Evolutionary conservation across 176 grass and related monocot species (phyloP).

Genomic region (Miscanthus lutarioriparius): DNA sequence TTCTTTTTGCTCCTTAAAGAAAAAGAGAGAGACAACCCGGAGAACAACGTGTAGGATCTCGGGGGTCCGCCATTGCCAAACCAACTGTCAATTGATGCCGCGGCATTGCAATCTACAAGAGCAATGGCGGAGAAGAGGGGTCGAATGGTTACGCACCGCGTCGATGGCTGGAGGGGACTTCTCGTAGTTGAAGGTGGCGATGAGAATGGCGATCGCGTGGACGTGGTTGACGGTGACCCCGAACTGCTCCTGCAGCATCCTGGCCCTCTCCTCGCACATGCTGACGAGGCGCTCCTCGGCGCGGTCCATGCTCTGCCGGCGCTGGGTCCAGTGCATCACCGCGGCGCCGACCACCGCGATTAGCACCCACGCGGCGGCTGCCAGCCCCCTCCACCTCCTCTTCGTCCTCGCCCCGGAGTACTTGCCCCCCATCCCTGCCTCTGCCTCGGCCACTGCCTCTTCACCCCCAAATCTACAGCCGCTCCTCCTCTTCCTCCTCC

Average conservation of each 20-base stretch:
- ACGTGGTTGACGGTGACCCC: slow-evolving; percentile 93
- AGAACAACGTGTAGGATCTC: slow-evolving; percentile 32
- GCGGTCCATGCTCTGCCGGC: slow-evolving; percentile 59
- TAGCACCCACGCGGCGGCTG: slow-evolving; percentile 38
- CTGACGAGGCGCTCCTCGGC: slow-evolving; percentile 69
- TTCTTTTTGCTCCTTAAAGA: neutral
- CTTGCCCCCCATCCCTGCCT: neutral
- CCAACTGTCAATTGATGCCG: neutral
- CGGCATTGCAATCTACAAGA: neutral
- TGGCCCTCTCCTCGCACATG: slow-evolving; percentile 95
- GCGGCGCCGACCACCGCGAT: slow-evolving; percentile 44
- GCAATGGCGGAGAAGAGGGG: neutral
- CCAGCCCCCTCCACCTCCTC: slow-evolving; percentile 29
- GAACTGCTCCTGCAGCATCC: slow-evolving; percentile 99
- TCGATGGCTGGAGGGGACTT: slow-evolving; percentile 76
- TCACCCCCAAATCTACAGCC: neutral
- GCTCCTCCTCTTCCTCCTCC: slow-evolving; percentile 7
- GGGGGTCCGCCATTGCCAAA: slow-evolving; percentile 7
- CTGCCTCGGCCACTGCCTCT: neutral
- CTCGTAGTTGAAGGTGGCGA: slow-evolving; percentile 92
- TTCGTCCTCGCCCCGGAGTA: neutral
- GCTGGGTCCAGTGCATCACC: slow-evolving; percentile 59
- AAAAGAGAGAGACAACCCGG: neutral
- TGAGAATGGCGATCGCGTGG: slow-evolving; percentile 79
- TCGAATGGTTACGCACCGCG: slow-evolving; percentile 42